Evolutionary conservation across 2,329 filamentous ascomycete genomes (phyloP), one percentile per base, ranked within the genome.

Genomic region (Stemphylium lycopersici): DNA sequence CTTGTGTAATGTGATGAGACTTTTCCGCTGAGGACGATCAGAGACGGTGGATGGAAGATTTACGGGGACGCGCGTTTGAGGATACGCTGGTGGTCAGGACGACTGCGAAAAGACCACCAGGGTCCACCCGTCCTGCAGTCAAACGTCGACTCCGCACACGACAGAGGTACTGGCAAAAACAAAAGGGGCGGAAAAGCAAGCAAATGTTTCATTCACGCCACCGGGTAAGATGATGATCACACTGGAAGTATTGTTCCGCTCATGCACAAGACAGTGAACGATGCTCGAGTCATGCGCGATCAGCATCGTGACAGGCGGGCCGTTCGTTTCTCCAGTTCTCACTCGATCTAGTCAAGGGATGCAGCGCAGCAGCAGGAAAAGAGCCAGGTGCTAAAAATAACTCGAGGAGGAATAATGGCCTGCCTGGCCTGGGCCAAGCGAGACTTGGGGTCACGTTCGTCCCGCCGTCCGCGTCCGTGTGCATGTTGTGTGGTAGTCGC

Each of bases 11-110:
- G 22, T 15, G 31, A 38, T 26, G 31, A 48, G 24, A 45, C 40
- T 10, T 52, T 32, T 40, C 32, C 32, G 44, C 16, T 22, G 38
- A 45, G 39, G 34, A 6, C 34, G 29, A 52, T 43, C 38, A 49
- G 24, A 47, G 26, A 33, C 31, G 16, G 49, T 26, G 24, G 18
- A 40, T n/a, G 49, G 42, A 50, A 36, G 46, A 48, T 50, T 46
- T 47, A 47, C 42, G 52, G 52, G 42, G 52, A 52, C 55, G 55
- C 55, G 55, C 55, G 52, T 58, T 29, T 55, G 22, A 34, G 40
- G 26, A 36, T 46, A 49, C 45, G 50, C 55, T 44, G 36, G 42
- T 37, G 50, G 37, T 53, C 50, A 48, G 38, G 44, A 48, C 38
- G 37, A 43, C 16, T 31, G 50, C 32, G 22, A 38, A 36, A 24